Conservation (phyloP, 2,329 filamentous ascomycete genomes). For the Microsporum ferrugineum region DNA sequence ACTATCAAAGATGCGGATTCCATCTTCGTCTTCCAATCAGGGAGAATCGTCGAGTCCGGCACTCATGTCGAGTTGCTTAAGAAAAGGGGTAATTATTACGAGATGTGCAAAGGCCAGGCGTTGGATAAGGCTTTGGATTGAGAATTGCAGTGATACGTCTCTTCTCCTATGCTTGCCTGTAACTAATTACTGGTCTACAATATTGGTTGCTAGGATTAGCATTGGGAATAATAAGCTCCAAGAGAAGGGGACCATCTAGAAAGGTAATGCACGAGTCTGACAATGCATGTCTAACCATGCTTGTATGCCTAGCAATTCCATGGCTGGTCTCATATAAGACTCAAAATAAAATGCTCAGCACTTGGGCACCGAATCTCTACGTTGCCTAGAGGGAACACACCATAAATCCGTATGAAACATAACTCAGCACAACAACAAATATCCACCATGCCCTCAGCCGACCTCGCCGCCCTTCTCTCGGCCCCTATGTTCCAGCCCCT, state of each 20-base stretch:
- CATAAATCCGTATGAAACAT: too few species aligned
- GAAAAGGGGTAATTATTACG: not conserved
- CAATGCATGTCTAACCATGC: not conserved
- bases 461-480: too few species aligned
- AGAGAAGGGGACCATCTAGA: not conserved
- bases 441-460: too few species aligned
- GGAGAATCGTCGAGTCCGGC: conserved; percentile 52
- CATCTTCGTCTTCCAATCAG: conserved; percentile 65
- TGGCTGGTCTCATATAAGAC: too few species aligned
- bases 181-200: not conserved
- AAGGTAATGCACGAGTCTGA: not conserved
- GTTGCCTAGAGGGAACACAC: too few species aligned
- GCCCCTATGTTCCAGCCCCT: too few species aligned
- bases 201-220: not conserved
- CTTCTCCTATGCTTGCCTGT: not conserved
- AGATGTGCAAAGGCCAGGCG: not conserved
- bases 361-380: too few species aligned
- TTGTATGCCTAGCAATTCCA: not conserved
- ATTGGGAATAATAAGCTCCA: too few species aligned
- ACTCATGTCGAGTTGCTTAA: conserved; percentile 32
- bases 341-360: too few species aligned
- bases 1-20: conserved; percentile 67
- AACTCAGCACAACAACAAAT: too few species aligned
- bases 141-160: not conserved
- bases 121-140: not conserved